Evolutionary conservation across 805 yeast species (phyloP).

Genomic region (Candida alai): DNA sequence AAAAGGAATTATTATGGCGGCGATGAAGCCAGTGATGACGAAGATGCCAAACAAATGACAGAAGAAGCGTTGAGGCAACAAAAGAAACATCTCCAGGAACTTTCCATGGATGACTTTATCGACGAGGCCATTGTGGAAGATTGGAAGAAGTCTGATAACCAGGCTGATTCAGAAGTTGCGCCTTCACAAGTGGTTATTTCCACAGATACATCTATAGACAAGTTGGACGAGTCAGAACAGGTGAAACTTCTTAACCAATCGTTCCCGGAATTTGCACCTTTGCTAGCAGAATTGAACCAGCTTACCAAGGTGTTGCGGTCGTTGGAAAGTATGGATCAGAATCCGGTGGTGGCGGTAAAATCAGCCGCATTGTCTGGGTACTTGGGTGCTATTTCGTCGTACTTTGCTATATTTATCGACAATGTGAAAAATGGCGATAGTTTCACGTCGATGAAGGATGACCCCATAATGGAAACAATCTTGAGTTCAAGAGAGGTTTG

Average conservation of each 20-base stretch:
- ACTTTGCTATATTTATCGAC: constrained; percentile 69
- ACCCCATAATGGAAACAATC: constrained; percentile 84
- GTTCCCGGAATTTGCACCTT: constrained; percentile 82
- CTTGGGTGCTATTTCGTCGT: constrained; percentile 71
- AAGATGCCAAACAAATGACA: constrained; percentile 71
- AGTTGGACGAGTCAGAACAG: constrained; percentile 51
- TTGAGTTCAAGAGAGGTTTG: constrained; percentile 80
- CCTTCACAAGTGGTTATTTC: constrained; percentile 29
- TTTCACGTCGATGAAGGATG: constrained; percentile 67
- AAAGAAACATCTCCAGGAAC: constrained; percentile 64
- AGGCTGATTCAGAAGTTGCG: constrained; percentile 22
- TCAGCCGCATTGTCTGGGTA: constrained; percentile 72
- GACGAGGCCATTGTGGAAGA: constrained; percentile 79
- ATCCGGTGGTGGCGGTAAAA: constrained; percentile 47
- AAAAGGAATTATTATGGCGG: constrained; percentile 52
- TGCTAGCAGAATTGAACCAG: constrained; percentile 54
- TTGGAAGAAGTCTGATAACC: constrained; percentile 62
- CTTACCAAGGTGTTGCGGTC: constrained; percentile 16
- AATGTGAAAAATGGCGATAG: constrained; percentile 51
- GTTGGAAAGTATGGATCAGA: constrained; percentile 11
- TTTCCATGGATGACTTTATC: constrained; percentile 56
- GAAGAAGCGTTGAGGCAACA: constrained; percentile 87
- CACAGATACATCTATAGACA: constrained; percentile 30
- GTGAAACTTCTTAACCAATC: constrained; percentile 50
- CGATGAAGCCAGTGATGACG: constrained; percentile 70